Percentiles rank a stretch among this genome's conserved stretches.
phyloP scores from a whole-genome alignment of 1,284 basidiomycete genomes.

The Trichosporon sp. region DNA sequence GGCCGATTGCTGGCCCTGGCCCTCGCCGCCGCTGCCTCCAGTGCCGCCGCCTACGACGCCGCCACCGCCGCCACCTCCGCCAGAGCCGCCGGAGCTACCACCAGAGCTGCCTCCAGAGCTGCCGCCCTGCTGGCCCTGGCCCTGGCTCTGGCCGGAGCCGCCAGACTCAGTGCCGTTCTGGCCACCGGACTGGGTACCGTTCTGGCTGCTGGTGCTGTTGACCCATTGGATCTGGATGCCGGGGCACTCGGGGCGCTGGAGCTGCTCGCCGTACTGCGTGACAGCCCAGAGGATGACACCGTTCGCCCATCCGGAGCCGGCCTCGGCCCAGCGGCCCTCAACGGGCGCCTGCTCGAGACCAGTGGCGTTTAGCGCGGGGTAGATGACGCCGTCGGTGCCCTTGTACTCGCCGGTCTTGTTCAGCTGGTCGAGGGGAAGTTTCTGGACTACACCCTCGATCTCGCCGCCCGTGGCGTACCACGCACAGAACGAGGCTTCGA shows the following conservation, averaged over 20 bases:
- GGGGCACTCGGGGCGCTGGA: slow-evolving; percentile 65
- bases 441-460: slow-evolving; percentile 62
- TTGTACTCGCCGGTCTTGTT: slow-evolving; percentile 59
- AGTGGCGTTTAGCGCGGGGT: slow-evolving; percentile 77
- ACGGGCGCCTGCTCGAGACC: slow-evolving; percentile 47
- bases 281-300: slow-evolving; percentile 70
- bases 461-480: slow-evolving; percentile 75
- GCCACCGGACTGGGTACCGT: background rate
- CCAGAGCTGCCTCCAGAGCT: too few species aligned
- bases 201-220: background rate
- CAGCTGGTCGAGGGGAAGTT: slow-evolving; percentile 63
- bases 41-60: too few species aligned
- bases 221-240: slow-evolving; percentile 46
- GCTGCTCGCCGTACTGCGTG: slow-evolving; percentile 61
- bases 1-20: too few species aligned
- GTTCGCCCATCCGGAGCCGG: slow-evolving; percentile 73
- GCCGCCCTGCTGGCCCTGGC: background rate
- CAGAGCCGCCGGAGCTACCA: too few species aligned
- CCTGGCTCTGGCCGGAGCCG: background rate
- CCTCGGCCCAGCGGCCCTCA: slow-evolving; percentile 9
- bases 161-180: background rate
- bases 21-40: too few species aligned
- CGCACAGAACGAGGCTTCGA: slow-evolving; percentile 74
- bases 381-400: slow-evolving; percentile 59
- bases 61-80: too few species aligned